Evolutionary conservation across 75 land plant genomes (phyloP).

Genomic region (Pseudotsuga menziesii): DNA sequence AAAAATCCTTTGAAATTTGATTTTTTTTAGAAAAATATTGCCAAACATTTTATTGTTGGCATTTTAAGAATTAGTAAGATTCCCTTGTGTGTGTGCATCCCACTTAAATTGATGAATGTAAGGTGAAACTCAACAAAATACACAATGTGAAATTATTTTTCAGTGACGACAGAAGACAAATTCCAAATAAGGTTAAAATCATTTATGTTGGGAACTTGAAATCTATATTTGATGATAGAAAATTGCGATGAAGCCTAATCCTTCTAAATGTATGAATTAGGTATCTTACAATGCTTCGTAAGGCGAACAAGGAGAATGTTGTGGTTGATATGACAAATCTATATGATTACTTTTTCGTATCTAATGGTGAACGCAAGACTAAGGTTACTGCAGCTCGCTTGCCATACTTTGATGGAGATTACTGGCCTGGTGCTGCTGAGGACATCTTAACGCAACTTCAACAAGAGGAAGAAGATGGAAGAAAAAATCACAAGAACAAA

Average conservation of each 20-base stretch:
- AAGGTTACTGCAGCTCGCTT: conserved; percentile 28
- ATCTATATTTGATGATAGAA: no score
- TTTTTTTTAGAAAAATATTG: no score
- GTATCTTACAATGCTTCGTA: conserved; percentile 37
- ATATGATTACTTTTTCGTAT: conserved; percentile 29
- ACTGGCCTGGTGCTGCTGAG: conserved; percentile 48
- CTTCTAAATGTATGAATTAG: background rate
- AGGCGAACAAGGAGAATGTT: conserved; percentile 25
- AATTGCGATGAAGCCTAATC: no score
- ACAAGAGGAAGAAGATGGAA: conserved; percentile 28
- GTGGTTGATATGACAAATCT: conserved; percentile 39
- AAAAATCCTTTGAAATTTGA: no score
- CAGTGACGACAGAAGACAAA: no score
- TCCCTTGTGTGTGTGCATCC: background rate
- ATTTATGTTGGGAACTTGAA: background rate
- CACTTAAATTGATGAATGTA: background rate
- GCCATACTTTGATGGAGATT: conserved; percentile 53
- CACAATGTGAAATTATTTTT: background rate
- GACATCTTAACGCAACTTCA: conserved; percentile 42
- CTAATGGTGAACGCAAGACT: conserved; percentile 32
- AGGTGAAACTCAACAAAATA: background rate
- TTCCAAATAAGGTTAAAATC: background rate
- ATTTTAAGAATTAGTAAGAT: no score
- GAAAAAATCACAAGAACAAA: conserved; percentile 36
- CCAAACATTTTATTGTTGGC: no score